These are phyloP conservation scores for Myochromella boudieri DNA, from an alignment of 768 basidiomycete genomes.

Conservation along the genomic window DNA sequence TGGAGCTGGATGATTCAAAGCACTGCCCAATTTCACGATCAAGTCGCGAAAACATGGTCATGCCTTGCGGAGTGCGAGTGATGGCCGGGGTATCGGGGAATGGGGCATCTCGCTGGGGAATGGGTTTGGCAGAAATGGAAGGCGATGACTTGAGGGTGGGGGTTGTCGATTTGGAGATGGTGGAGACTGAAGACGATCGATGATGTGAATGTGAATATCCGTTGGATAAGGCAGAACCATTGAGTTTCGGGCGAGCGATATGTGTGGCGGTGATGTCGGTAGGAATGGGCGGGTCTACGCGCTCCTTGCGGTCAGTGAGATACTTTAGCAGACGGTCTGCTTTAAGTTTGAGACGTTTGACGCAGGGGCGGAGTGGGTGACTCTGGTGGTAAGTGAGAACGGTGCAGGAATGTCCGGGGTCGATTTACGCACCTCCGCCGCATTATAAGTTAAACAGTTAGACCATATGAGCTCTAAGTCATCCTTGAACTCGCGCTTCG, in stretches of 20 bases:
- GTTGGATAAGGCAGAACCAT: constrained; percentile 42
- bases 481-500: constrained; percentile 89
- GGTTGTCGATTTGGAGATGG: constrained; percentile 26
- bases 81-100: constrained; percentile 73
- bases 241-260: constrained; percentile 34
- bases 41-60: constrained; percentile 63
- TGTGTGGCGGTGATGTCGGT: constrained; percentile 35
- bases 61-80: constrained; percentile 69
- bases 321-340: constrained; percentile 85
- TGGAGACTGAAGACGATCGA: constrained; percentile 38
- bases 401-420: background rate
- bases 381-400: constrained; percentile 44
- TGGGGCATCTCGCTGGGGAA: constrained; percentile 39
- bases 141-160: constrained; percentile 28
- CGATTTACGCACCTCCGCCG: constrained; percentile 71
- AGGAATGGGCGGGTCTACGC: constrained; percentile 69
- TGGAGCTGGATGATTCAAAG: constrained; percentile 5
- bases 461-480: constrained; percentile 97
- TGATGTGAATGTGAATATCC: constrained; percentile 36
- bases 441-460: constrained; percentile 93
- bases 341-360: constrained; percentile 77
- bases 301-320: constrained; percentile 86
- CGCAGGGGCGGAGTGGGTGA: constrained; percentile 85
- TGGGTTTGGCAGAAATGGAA: constrained; percentile 21
- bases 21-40: constrained; percentile 47